Evolutionary conservation across 2,329 filamentous ascomycete genomes (phyloP), one percentile per base, ranked within the genome.

Genomic region (Fusarium globosum): DNA sequence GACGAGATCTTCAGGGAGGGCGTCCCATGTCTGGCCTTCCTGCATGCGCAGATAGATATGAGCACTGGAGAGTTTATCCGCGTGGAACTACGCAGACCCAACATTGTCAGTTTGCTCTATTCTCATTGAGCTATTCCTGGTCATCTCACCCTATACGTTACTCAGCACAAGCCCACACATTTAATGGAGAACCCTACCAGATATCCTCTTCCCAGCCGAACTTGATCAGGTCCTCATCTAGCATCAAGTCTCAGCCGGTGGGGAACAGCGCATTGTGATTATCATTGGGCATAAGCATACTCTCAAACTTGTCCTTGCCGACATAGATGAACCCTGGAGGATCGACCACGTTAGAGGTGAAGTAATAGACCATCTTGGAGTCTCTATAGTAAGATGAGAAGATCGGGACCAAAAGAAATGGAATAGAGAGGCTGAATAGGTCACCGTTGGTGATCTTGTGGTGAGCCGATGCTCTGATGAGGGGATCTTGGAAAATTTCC

Each of bases 291-390:
- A 72, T 69, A 28, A 35, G 77, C 92, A 80, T 87, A 98, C 96
- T 99, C 87, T 99, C 96, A 78, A 96, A 95, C 85, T 99, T 99
- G 87, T 99, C 96, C 84, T 98, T 99, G 83, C 96, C 96, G 68
- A 98, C 94, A 82, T 99, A 99, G 80, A 99, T 91, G 81, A 92
- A 95, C 46, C 94, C 96, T 38, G 94, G 82, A 4, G 96, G 96
- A 18, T 91, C 88, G 43, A 97, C 94, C 46, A 91, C 90, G 70
- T 90, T 96, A 33, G 96, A 98, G 2, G 91, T 96, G 82, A 96
- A 98, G 83, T 98, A 98, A 85, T 93, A 97, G 52, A 99, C 96
- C 96, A 99, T 97, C 6, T 56, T 18, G 10, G 6, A 2, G 3
- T 21, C 1, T 51, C 6, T 14, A 1, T 8, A 7, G 9, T n/a